Evolutionary conservation across 768 basidiomycete species (phyloP), one percentile per base, ranked within the genome.

Genomic region (Lactarius deliciosus): DNA sequence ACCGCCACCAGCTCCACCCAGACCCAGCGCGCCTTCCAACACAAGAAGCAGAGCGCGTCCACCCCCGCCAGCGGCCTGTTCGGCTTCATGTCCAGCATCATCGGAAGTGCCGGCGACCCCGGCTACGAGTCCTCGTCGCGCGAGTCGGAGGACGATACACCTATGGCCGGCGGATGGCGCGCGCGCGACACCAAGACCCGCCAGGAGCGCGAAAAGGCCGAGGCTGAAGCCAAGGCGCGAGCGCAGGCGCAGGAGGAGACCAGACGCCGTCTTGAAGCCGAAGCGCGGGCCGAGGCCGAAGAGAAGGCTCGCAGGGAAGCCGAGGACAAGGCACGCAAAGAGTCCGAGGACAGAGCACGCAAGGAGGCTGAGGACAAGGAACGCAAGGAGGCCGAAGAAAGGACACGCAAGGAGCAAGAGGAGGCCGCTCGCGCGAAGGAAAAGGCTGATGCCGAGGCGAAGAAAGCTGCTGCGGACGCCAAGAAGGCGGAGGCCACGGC

Each of bases 91-190:
- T 55, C 62, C n/a, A 59, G 20, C 25, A 10, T 59, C 3, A 60
- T 67, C 1, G 54, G 41, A 15, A 54, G 50, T 2, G 2, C 38
- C 34, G 66, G 62, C 57, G 66, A 67, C 16, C 57, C 66, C 5
- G 66, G 66, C 57, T 67, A 67, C 62, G 66, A 67, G 53, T 67
- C 66, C 10, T 63, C 66, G 1, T 67, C 66, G 58, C 66, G 66
- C 41, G 57, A 60, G 34, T 67, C 66, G 3, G 66, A 67, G 50
- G 66, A 67, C 25, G 66, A 67, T 10, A 18, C 61, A 2, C 66
- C 61, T 5, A 67, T 67, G 66, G 62, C 25, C 3, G 66, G 66
- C 32, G 66, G 34, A 7, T 67, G 66, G 66, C 62, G 36, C 66
- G 22, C 66, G 43, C 65, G 60, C n/a, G 65, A 61, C 34, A 30